Evolutionary conservation across 805 yeast genomes (phyloP).

Genomic region (Lachancea cidri): DNA sequence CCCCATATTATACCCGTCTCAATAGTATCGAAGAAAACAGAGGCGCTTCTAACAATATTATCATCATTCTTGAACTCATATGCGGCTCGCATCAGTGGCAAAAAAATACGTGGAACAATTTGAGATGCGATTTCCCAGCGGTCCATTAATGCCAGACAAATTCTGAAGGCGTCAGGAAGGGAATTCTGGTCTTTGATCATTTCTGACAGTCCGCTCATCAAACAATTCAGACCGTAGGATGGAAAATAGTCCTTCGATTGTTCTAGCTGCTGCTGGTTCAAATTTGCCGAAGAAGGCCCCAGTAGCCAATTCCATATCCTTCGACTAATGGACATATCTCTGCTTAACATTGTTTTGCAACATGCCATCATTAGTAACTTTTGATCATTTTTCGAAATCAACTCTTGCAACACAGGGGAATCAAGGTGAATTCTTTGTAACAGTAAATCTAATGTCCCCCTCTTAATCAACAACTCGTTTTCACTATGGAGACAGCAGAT

Average conservation of each 20-base stretch:
- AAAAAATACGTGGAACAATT: conserved; percentile 63
- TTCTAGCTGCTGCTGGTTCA: conserved; percentile 38
- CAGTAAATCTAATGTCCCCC: conserved; percentile 84
- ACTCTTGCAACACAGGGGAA: conserved; percentile 47
- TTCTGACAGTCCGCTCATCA: conserved; percentile 50
- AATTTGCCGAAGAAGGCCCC: conserved; percentile 49
- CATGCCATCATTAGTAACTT: conserved; percentile 56
- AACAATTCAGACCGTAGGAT: conserved; percentile 45
- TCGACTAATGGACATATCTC: conserved; percentile 92
- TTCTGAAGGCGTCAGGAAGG: conserved; percentile 48
- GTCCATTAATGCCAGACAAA: conserved; percentile 75
- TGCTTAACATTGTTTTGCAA: conserved; percentile 62
- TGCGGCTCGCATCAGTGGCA: conserved; percentile 56
- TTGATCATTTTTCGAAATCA: conserved; percentile 49
- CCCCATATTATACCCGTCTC: conserved; percentile 80
- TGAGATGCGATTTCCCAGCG: conserved; percentile 89
- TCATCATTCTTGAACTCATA: conserved; percentile 27
- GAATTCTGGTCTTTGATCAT: conserved; percentile 35
- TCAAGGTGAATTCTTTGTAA: conserved; percentile 61
- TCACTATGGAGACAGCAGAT: conserved; percentile 62
- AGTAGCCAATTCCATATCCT: conserved; percentile 90
- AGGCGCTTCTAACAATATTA: conserved; percentile 50
- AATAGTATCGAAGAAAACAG: conserved; percentile 75
- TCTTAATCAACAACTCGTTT: conserved; percentile 63
- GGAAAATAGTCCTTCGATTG: conserved; percentile 44